A percentile compares a stretch with the other conserved stretches of the same genome.
Conservation (phyloP, 2,329 filamentous ascomycete species). For the Beauveria sp. region DNA sequence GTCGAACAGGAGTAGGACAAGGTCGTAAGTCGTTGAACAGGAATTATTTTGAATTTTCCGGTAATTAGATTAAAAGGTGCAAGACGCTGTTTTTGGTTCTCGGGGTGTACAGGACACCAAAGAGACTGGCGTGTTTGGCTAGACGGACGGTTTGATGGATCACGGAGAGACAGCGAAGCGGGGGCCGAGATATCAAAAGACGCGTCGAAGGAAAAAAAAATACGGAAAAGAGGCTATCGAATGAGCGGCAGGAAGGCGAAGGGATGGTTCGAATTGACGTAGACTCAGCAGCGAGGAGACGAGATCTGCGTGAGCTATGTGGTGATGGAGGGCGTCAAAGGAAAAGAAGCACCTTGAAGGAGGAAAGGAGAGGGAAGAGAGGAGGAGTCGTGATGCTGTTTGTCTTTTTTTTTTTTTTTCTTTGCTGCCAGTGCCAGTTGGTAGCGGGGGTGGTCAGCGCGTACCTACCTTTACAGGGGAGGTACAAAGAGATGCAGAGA, state of each 20-base stretch:
- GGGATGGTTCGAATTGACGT: not conserved
- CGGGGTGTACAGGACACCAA: not conserved
- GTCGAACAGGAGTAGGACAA: not conserved
- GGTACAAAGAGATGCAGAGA: too few species aligned
- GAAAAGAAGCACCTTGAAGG: slow-evolving; percentile 1
- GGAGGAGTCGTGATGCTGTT: slow-evolving; percentile 3
- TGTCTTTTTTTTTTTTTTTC: slow-evolving; percentile 2
- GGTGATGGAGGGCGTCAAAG: slow-evolving; percentile 7
- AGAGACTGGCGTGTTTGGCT: not conserved
- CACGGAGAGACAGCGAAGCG: slow-evolving; percentile 2
- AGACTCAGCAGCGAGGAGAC: slow-evolving; percentile 12
- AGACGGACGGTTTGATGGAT: not conserved
- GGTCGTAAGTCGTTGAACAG: slow-evolving; percentile 6
- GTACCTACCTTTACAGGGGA: not conserved
- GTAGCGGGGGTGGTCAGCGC: not conserved
- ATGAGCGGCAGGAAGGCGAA: slow-evolving; percentile 4
- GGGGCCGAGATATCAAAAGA: slow-evolving; percentile 5
- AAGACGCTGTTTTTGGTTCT: not conserved
- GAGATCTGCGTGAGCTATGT: slow-evolving; percentile 10
- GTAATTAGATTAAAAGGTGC: slow-evolving; percentile 1
- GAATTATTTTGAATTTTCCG: not conserved
- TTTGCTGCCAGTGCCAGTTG: not conserved
- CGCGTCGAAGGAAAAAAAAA: slow-evolving; percentile 1
- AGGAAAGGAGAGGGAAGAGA: not conserved
- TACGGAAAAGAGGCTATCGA: not conserved